Evolutionary conservation across 805 yeast genomes (phyloP).

Genomic region (Candida xyloterini): DNA sequence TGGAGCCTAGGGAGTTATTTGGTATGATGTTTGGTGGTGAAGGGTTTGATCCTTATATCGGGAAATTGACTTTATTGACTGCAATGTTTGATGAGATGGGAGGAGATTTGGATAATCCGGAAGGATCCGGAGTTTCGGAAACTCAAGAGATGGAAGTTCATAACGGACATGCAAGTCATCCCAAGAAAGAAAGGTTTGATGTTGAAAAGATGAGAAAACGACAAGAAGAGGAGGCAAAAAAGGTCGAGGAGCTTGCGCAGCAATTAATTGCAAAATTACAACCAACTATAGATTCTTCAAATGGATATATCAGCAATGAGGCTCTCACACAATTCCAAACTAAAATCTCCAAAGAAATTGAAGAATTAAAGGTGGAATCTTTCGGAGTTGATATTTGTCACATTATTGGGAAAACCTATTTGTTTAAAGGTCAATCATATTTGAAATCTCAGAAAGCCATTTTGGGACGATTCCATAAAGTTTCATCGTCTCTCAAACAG

Average conservation of each 20-base stretch:
- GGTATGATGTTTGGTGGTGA: slow-evolving; percentile 84
- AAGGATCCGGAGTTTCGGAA: slow-evolving; percentile 17
- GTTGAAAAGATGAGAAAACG: background rate
- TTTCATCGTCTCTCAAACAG: slow-evolving; percentile 67
- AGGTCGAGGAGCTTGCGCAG: slow-evolving; percentile 56
- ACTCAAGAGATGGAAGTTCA: slow-evolving; percentile 17
- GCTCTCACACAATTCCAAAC: slow-evolving; percentile 51
- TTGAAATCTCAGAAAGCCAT: slow-evolving; percentile 66
- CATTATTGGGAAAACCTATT: slow-evolving; percentile 67
- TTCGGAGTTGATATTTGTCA: slow-evolving; percentile 82
- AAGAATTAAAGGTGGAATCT: slow-evolving; percentile 74
- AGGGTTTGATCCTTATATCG: slow-evolving; percentile 82
- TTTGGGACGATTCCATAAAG: slow-evolving; percentile 53
- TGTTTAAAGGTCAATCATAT: slow-evolving; percentile 60
- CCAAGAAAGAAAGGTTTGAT: slow-evolving; percentile 10
- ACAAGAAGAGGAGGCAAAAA: slow-evolving; percentile 32
- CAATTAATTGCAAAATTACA: slow-evolving; percentile 44
- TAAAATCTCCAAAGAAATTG: slow-evolving; percentile 78
- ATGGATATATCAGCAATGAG: slow-evolving; percentile 40
- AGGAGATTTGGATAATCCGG: slow-evolving; percentile 29
- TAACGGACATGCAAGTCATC: slow-evolving; percentile 2
- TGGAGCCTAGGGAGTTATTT: slow-evolving; percentile 71
- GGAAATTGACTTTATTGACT: slow-evolving; percentile 76
- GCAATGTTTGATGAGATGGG: slow-evolving; percentile 54
- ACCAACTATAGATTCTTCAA: slow-evolving; percentile 39